A percentile compares a stretch with the other conserved stretches of the same genome.
phyloP scores from a whole-genome alignment of 164 flowering plant species.

The Taxillus chinensis region DNA sequence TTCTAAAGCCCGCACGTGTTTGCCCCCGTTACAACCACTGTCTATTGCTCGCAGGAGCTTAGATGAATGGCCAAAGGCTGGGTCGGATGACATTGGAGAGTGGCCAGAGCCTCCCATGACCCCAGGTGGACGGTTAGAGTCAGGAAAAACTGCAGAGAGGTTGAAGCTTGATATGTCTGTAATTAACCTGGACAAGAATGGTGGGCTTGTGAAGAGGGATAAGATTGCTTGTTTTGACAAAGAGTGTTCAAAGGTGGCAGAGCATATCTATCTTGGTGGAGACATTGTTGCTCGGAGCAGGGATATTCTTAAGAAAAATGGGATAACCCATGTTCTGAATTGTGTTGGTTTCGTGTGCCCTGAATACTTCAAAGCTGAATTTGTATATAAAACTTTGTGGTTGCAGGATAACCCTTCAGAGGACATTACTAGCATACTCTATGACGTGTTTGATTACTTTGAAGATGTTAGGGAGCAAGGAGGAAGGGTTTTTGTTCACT shows the following conservation, averaged over 20 bases:
- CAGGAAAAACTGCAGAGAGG: constrained; percentile 40
- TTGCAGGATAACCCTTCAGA: constrained; percentile 80
- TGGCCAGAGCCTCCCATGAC: constrained; percentile 79
- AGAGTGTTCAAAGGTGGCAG: constrained; percentile 74
- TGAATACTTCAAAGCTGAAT: constrained; percentile 71
- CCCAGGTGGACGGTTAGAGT: constrained; percentile 51
- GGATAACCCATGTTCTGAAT: constrained; percentile 68
- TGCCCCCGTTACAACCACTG: constrained; percentile 83
- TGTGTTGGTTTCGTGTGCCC: constrained; percentile 82
- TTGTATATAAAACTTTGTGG: constrained; percentile 73
- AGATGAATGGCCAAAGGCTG: constrained; percentile 90
- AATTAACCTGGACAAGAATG: constrained; percentile 44
- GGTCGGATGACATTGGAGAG: constrained; percentile 89
- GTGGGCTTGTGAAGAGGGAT: constrained; percentile 55
- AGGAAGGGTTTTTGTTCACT: constrained; percentile 73
- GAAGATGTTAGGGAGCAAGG: constrained; percentile 74
- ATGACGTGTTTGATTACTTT: constrained; percentile 83
- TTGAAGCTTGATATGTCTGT: constrained; percentile 73
- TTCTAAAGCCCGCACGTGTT: constrained; percentile 49
- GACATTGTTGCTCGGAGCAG: constrained; percentile 68
- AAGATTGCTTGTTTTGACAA: constrained; percentile 74
- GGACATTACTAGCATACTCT: constrained; percentile 75
- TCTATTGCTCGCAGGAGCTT: constrained; percentile 67
- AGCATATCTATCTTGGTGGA: constrained; percentile 76
- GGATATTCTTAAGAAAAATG: constrained; percentile 53